Evolutionary conservation across 805 yeast genomes (phyloP), one percentile per base, ranked within the genome.

Genomic region (Cyberlindnera lachancei): DNA sequence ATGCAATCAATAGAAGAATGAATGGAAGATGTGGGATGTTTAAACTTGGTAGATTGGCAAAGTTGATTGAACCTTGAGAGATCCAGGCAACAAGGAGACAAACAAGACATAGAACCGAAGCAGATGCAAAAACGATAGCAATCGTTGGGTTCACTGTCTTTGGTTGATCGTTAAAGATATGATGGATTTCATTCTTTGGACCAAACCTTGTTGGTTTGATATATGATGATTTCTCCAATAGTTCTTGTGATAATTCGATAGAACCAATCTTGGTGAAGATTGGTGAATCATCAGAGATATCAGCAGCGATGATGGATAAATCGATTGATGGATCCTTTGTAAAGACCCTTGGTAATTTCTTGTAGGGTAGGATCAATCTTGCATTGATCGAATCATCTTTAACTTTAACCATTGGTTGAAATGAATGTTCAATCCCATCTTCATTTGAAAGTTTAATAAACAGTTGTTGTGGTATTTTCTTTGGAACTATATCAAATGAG

Each of bases 131-230:
- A 0, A 25, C 23, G 12, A 46, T 4, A 1, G 56, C 48, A 23
- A 50, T 37, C 3, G 20, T 12, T 3, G 46, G 6, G 27, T 38
- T 37, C 6, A 48, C 55, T 1, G 42, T 38, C 34, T 41, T 40
- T 34, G 51, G 46, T 8, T 52, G 28, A 13, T 31, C 18, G 16
- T 44, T 35, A 41, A 51, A 51, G 20, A 51, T 40, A 35, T 51
- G 55, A 27, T 44, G 46, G 31, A 51, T 51, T 34, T 51, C 56
- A 10, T 47, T 46, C 34, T 45, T 40, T 12, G 40, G 27, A 8
- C 39, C 48, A 24, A 44, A 48, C 35, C 40, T 48, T 23, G 39
- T 37, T 7, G 46, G 30, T 23, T 41, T 43, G 6, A 22, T 19
- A 27, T 42, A 38, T 4, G 29, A 22, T 6, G 46, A 34, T 28